A percentile compares a stretch with the other conserved stretches of the same genome.
phyloP scores from a whole-genome alignment of 345 rosid genomes.

The Acer negundo region DNA sequence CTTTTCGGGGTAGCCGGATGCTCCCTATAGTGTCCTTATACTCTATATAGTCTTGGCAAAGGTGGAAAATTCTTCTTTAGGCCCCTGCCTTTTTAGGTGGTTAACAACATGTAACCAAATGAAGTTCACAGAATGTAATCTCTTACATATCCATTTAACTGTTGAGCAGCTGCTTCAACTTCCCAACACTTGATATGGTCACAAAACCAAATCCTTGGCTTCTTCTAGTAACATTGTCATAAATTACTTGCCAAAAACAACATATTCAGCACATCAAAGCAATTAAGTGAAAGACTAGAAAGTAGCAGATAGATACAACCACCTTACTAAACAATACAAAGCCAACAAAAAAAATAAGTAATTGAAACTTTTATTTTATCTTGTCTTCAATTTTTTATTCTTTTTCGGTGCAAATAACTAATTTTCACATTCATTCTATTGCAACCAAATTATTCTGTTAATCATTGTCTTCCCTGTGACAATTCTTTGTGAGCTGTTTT shows the following conservation, averaged over 20 bases:
- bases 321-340: background rate
- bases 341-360: background rate
- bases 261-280: too few species aligned
- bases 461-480: slow-evolving; percentile 56
- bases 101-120: too few species aligned
- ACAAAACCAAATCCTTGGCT: slow-evolving; percentile 98
- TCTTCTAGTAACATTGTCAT: slow-evolving; percentile 87
- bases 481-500: slow-evolving; percentile 41
- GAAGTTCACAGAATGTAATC: background rate
- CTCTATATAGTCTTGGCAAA: too few species aligned
- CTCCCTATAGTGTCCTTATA: too few species aligned
- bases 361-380: background rate
- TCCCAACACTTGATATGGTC: slow-evolving; percentile 77
- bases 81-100: too few species aligned
- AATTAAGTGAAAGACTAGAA: too few species aligned
- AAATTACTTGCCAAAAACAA: slow-evolving; percentile 58
- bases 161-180: slow-evolving; percentile 75
- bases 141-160: slow-evolving; percentile 92
- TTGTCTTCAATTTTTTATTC: background rate
- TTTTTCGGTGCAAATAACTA: background rate
- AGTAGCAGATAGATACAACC: background rate
- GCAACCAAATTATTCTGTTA: background rate
- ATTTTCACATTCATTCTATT: background rate
- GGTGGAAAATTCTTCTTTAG: too few species aligned
- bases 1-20: too few species aligned